These are phyloP conservation scores for Thymus mandschuricus DNA, from an alignment of 257 asterid species.

Conservation along the genomic window DNA sequence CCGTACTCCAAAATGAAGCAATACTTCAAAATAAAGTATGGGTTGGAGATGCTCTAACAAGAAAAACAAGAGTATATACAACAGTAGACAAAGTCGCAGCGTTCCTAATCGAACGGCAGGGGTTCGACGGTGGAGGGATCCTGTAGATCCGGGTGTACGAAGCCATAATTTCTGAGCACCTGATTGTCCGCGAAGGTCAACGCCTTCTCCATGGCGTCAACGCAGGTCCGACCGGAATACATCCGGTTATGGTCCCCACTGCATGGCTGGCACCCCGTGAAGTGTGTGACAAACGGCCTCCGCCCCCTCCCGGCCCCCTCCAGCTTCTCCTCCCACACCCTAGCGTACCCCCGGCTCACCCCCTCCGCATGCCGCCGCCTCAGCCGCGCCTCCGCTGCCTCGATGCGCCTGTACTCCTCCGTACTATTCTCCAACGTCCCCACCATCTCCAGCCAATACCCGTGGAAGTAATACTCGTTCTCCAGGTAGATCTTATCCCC, in stretches of 20 bases:
- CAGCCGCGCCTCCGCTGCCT: no score
- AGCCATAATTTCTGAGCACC: conserved; percentile 62
- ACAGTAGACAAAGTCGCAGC: no score
- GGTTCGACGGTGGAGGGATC: conserved; percentile 45
- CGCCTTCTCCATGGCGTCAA: conserved; percentile 72
- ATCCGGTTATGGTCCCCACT: conserved; percentile 73
- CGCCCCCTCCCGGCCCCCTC: no score
- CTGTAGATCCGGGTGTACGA: conserved; percentile 44
- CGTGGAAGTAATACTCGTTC: conserved; percentile 60
- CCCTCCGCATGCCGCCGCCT: conserved; percentile 73
- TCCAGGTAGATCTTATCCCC: conserved; percentile 64
- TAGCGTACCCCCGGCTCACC: conserved; percentile 43
- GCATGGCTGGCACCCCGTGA: conserved; percentile 91
- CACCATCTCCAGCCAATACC: conserved; percentile 81
- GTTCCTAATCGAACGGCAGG: conserved; percentile 72
- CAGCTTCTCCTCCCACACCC: conserved; percentile 46
- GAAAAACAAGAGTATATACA: no score
- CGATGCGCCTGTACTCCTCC: no score
- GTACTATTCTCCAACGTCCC: conserved; percentile 55
- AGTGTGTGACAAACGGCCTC: conserved; percentile 83
- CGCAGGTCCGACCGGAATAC: conserved; percentile 66
- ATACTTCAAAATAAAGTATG: no score
- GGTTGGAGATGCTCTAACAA: no score
- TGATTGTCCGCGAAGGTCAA: conserved; percentile 76
- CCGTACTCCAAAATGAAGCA: no score